phyloP scores from a whole-genome alignment of 2,329 filamentous ascomycete species.

The Karstenula rhodostoma region DNA sequence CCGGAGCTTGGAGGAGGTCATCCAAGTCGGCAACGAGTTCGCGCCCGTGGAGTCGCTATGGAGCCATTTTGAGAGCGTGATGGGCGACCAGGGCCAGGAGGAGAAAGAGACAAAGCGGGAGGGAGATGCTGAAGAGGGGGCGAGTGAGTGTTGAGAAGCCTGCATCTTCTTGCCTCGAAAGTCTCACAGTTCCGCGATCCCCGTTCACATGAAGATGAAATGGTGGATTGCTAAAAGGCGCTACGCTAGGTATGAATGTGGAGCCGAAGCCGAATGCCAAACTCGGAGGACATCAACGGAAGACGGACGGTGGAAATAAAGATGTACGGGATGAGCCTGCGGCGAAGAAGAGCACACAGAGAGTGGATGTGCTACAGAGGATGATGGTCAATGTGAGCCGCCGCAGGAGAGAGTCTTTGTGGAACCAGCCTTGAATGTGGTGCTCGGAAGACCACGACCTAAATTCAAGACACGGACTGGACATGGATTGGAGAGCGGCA shows the following conservation, averaged over 20 bases:
- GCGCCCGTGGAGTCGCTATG: constrained; percentile 95
- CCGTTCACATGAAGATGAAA: not conserved
- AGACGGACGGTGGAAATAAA: not conserved
- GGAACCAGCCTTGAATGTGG: not conserved
- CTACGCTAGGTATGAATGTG: not conserved
- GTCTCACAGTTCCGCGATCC: not conserved
- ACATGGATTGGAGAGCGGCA: not conserved
- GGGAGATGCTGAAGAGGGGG: constrained; percentile 12
- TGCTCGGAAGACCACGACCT: not conserved
- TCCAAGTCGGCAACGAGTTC: constrained; percentile 95
- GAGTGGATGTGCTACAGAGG: constrained; percentile 22
- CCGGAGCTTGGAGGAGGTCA: constrained; percentile 87
- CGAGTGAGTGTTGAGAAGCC: constrained; percentile 7
- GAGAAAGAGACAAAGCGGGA: constrained; percentile 33
- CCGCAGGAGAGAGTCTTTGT: not conserved
- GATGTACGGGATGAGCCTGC: constrained; percentile 22
- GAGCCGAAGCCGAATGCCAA: not conserved
- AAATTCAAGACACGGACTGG: not conserved
- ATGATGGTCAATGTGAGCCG: not conserved
- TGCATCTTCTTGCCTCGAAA: not conserved
- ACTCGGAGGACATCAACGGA: not conserved
- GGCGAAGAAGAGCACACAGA: constrained; percentile 29
- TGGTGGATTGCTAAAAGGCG: not conserved
- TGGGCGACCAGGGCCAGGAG: constrained; percentile 62
- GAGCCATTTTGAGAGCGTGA: constrained; percentile 97